These are phyloP conservation scores for Linnemannia hyalina DNA, from an alignment of 192 early-diverging fungal genomes.

Conservation along the genomic window DNA sequence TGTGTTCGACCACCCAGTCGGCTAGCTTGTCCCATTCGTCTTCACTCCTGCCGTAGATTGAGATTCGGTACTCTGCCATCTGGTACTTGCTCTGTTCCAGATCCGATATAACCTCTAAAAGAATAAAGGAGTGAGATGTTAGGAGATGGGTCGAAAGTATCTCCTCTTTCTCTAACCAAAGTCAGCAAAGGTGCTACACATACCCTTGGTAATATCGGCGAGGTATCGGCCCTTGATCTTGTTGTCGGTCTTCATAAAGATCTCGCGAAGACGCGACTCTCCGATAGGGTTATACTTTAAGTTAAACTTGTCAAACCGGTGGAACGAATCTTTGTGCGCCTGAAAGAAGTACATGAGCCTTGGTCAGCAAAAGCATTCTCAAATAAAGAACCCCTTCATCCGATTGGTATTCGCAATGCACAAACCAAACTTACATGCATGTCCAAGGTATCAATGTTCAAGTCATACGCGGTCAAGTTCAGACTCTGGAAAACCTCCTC, in stretches of 20 bases:
- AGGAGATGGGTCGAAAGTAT: too few relatives aligned
- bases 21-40: constrained; percentile 96
- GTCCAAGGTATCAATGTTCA: constrained; percentile 95
- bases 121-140: too few relatives aligned
- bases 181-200: not conserved
- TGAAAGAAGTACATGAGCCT: constrained; percentile 11
- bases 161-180: not conserved
- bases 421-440: constrained; percentile 78
- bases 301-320: constrained; percentile 98
- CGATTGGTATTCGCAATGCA: not conserved
- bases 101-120: constrained; percentile 85
- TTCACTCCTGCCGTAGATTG: constrained; percentile 89
- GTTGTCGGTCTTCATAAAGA: constrained; percentile 98
- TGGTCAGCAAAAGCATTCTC: not conserved
- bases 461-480: constrained; percentile 92
- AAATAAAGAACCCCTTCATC: not conserved
- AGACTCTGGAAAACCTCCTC: constrained; percentile 90
- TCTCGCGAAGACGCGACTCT: constrained; percentile 93
- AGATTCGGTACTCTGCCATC: constrained; percentile 93
- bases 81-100: constrained; percentile 96
- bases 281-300: constrained; percentile 97
- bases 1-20: constrained; percentile 92
- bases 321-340: constrained; percentile 96
- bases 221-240: constrained; percentile 87
- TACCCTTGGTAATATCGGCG: constrained; percentile 92